Evolutionary conservation across 306 rosid species (phyloP), one percentile per base, ranked within the genome.

Genomic region (Corylus heterophylla): DNA sequence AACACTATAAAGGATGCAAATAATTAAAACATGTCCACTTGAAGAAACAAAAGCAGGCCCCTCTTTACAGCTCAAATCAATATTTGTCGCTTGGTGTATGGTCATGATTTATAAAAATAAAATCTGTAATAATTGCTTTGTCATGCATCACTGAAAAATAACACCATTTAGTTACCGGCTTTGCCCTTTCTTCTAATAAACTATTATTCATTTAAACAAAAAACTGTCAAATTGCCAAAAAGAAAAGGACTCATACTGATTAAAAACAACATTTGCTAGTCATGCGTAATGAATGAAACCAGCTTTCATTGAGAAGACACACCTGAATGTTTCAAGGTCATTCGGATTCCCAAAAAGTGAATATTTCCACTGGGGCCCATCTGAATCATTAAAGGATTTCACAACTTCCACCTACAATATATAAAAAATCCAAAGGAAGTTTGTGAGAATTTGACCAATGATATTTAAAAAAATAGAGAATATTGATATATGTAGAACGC

Each of bases 281-380:
- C 7, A 42, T 39, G 42, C 11, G 6, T 67, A 18, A 7, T 4
- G 31, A 7, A 37, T 67, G 72, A 8, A 42, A 42, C 16, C 13
- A 37, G 25, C 29, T 67, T 67, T 42, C 72, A 17, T 42, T 62
- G 13, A 70, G 77, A 68, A 52, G 75, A 48, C 39, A 67, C 55
- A 95, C 98, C 98, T 91, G 87, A 92, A 95, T 75, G 98, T 92
- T 82, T 95, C 98, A 2, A 85, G 85, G 83, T 95, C 98, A 83
- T 86, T 95, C 81, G 98, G 98, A 87, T 95, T 95, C 78, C 98
- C 98, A 75, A 95, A 95, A 71, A 95, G 97, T 25, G 98, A 95
- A 83, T 89, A 88, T 61, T 85, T 87, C 98, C 98, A 95, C 68
- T 89, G 98, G 6, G 97, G 97, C 74, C 97, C 97, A 70, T 95